Evolutionary conservation across 495 filamentous ascomycete genomes (phyloP).

Genomic region (Penicillium psychrofluorescens): DNA sequence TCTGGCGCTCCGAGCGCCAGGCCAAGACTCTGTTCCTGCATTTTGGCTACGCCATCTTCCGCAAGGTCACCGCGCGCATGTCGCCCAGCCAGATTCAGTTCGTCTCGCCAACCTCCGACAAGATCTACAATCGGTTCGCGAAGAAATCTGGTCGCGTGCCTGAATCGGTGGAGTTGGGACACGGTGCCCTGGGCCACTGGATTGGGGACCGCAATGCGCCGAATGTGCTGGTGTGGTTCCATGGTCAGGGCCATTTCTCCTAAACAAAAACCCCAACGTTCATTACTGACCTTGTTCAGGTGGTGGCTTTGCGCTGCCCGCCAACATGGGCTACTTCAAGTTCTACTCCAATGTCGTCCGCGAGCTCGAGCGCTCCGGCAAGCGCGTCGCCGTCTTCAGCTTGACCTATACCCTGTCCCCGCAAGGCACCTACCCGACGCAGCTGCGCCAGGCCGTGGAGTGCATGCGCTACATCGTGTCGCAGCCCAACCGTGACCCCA

Average conservation of each 20-base stretch:
- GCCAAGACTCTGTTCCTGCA: conserved; percentile 29
- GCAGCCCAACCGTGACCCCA: conserved; percentile 28
- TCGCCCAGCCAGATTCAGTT: conserved; percentile 27
- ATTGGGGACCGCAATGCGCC: conserved; percentile 45
- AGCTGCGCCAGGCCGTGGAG: conserved; percentile 50
- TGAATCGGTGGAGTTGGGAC: conserved; percentile 39
- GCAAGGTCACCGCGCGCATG: conserved; percentile 25
- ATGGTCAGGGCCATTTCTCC: conserved; percentile 33
- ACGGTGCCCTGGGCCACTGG: conserved; percentile 54
- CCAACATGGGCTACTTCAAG: conserved; percentile 41
- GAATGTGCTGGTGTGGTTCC: conserved; percentile 52
- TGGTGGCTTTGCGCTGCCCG: conserved; percentile 52
- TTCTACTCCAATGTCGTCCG: conserved; percentile 42
- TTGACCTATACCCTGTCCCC: conserved; percentile 57
- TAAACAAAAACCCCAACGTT: neutral
- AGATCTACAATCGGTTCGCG: conserved; percentile 39
- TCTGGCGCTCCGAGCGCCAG: conserved; percentile 27
- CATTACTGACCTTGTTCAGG: conserved; percentile 20
- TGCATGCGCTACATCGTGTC: conserved; percentile 46
- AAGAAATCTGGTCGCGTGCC: conserved; percentile 35
- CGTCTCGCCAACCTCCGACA: conserved; percentile 34
- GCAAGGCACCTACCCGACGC: conserved; percentile 47
- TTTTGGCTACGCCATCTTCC: conserved; percentile 31
- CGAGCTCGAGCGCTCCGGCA: conserved; percentile 22
- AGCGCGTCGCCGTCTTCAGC: conserved; percentile 42